Evolutionary conservation across 1,284 basidiomycete genomes (phyloP).

Genomic region (Boletellus deceptivus): DNA sequence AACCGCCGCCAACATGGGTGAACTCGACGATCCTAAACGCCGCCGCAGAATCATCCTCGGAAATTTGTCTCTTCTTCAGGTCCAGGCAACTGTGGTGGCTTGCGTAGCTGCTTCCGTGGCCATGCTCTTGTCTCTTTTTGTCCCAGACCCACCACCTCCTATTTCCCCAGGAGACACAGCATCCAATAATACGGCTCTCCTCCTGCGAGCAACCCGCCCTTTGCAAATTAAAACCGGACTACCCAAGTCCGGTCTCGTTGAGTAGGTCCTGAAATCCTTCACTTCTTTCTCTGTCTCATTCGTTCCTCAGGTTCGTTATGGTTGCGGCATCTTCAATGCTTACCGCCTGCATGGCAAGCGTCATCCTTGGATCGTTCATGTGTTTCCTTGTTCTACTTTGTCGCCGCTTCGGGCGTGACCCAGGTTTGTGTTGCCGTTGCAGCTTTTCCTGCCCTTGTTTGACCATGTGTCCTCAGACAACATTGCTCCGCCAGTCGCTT

Average conservation of each 20-base stretch:
- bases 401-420: conserved; percentile 75
- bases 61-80: conserved; percentile 86
- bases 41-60: conserved; percentile 75
- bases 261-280: conserved; percentile 43
- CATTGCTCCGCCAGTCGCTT: conserved; percentile 91
- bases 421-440: conserved; percentile 51
- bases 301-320: conserved; percentile 62
- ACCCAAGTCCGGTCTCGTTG: conserved; percentile 45
- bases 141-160: conserved; percentile 40
- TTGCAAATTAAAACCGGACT: conserved; percentile 28
- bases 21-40: conserved; percentile 73
- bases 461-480: conserved; percentile 60
- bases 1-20: conserved; percentile 82
- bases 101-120: conserved; percentile 82
- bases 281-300: conserved; percentile 13
- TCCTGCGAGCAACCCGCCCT: conserved; percentile 32
- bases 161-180: conserved; percentile 9
- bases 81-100: conserved; percentile 90
- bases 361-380: conserved; percentile 92
- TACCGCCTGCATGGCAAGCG: conserved; percentile 77
- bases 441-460: neutral
- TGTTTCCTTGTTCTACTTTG: conserved; percentile 82
- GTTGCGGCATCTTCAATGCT: conserved; percentile 90
- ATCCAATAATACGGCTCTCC: conserved; percentile 10
- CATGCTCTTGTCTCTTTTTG: conserved; percentile 68